These are phyloP conservation scores for Nissolia schottii DNA, from an alignment of 306 rosid genomes.

Conservation along the genomic window DNA sequence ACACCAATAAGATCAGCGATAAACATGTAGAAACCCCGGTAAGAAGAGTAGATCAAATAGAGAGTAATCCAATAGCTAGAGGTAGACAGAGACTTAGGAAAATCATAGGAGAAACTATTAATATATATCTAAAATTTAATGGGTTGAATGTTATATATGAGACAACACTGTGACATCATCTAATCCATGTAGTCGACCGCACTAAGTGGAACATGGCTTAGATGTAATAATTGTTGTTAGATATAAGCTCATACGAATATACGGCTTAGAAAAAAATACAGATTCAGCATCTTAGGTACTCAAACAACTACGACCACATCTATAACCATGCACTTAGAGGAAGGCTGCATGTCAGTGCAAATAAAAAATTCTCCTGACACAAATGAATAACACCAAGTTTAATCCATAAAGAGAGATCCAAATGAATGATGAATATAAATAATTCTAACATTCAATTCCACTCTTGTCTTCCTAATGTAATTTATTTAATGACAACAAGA, in stretches of 20 bases:
- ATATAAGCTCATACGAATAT: neutral
- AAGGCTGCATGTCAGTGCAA: slow-evolving; percentile 5
- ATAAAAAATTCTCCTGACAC: neutral
- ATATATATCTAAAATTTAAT: no score
- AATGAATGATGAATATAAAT: neutral
- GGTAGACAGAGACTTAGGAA: no score
- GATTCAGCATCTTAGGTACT: neutral
- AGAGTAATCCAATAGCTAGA: no score
- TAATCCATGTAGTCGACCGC: no score
- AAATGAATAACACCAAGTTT: neutral
- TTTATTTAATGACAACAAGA: neutral
- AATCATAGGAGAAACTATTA: no score
- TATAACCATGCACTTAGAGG: neutral
- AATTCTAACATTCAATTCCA: slow-evolving; percentile 13
- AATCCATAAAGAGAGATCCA: slow-evolving; percentile 10
- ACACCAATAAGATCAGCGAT: no score
- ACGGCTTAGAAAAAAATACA: neutral
- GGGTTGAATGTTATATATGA: no score
- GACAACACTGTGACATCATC: no score
- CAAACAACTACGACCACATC: neutral
- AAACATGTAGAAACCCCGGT: no score
- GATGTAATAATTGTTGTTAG: no score
- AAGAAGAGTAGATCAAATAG: no score
- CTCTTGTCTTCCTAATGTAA: neutral
- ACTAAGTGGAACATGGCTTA: no score